These are phyloP conservation scores for Aspergillus proliferans DNA, from an alignment of 2,329 filamentous ascomycete species.

Conservation along the genomic window DNA sequence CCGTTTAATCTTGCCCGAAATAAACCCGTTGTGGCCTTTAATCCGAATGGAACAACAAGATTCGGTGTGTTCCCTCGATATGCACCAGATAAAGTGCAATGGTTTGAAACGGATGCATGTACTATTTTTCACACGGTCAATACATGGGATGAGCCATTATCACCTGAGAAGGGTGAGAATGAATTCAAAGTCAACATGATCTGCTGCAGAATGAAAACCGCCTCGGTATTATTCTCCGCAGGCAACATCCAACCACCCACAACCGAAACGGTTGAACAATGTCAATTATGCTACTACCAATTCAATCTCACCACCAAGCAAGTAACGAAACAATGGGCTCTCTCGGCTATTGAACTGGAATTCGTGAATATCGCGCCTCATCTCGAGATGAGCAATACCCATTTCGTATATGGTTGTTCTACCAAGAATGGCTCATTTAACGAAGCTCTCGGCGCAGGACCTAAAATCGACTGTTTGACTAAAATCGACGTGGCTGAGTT, in stretches of 20 bases:
- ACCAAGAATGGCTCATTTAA: constrained; percentile 19
- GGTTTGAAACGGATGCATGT: constrained; percentile 63
- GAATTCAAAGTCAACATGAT: constrained; percentile 54
- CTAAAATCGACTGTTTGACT: constrained; percentile 8
- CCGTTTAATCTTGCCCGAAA: constrained; percentile 40
- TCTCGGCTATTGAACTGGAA: constrained; percentile 61
- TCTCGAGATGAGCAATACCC: constrained; percentile 51
- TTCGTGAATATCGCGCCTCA: constrained; percentile 57
- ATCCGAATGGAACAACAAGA: constrained; percentile 51
- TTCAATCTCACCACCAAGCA: constrained; percentile 38
- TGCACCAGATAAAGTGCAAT: constrained; percentile 51
- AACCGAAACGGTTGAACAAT: constrained; percentile 51
- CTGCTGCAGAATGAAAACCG: constrained; percentile 61
- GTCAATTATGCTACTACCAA: constrained; percentile 62
- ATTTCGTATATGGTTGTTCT: constrained; percentile 65
- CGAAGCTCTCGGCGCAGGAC: background rate
- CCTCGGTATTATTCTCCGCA: constrained; percentile 58
- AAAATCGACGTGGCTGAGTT: constrained; percentile 5
- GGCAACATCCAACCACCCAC: constrained; percentile 56
- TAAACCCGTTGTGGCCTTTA: constrained; percentile 52
- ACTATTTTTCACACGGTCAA: constrained; percentile 69
- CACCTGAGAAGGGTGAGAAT: constrained; percentile 13
- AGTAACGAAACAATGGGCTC: constrained; percentile 58
- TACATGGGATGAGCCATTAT: constrained; percentile 53
- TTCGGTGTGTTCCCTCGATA: constrained; percentile 64